These are phyloP conservation scores for Ophiosphaerella herpotricha DNA, from an alignment of 2,329 filamentous ascomycete species.

Conservation along the genomic window DNA sequence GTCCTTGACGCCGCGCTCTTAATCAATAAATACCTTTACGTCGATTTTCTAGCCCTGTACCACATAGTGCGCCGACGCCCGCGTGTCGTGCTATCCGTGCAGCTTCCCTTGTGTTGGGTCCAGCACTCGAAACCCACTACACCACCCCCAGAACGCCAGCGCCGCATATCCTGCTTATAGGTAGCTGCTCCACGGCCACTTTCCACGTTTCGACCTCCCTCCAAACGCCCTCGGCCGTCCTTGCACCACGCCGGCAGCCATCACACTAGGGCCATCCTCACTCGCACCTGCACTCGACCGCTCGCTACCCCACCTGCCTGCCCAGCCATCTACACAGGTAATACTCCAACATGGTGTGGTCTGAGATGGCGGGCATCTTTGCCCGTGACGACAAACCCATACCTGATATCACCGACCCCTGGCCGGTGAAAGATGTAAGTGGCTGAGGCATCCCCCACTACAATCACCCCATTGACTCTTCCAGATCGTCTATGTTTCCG, in stretches of 20 bases:
- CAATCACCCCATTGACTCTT: slow-evolving; percentile 16
- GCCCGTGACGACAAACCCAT: slow-evolving; percentile 34
- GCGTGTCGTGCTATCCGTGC: slow-evolving; percentile 35
- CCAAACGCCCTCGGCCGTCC: slow-evolving; percentile 7
- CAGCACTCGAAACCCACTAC: slow-evolving; percentile 11
- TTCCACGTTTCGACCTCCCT: slow-evolving; percentile 6
- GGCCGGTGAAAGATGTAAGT: slow-evolving; percentile 49
- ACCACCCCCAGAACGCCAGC: slow-evolving; percentile 8
- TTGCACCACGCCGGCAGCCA: slow-evolving; percentile 6
- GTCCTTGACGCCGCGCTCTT: slow-evolving; percentile 10
- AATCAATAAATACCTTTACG: slow-evolving; percentile 15
- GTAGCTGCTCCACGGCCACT: slow-evolving; percentile 5
- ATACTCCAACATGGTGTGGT: slow-evolving; percentile 29
- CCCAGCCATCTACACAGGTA: slow-evolving; percentile 18
- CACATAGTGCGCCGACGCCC: slow-evolving; percentile 28
- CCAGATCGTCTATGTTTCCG: slow-evolving; percentile 82
- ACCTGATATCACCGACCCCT: slow-evolving; percentile 43
- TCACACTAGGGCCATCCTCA: slow-evolving; percentile 14
- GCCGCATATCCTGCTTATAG: slow-evolving; percentile 9
- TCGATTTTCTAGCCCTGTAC: slow-evolving; percentile 39
- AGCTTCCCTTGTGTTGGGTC: slow-evolving; percentile 25
- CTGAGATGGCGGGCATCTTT: slow-evolving; percentile 27
- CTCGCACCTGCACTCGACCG: slow-evolving; percentile 4
- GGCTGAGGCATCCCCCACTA: not conserved
- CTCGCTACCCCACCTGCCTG: slow-evolving; percentile 21